Base-by-base conservation (phyloP, 2,329 filamentous ascomycete genomes). In the Furcasterigmium furcatum region DNA sequence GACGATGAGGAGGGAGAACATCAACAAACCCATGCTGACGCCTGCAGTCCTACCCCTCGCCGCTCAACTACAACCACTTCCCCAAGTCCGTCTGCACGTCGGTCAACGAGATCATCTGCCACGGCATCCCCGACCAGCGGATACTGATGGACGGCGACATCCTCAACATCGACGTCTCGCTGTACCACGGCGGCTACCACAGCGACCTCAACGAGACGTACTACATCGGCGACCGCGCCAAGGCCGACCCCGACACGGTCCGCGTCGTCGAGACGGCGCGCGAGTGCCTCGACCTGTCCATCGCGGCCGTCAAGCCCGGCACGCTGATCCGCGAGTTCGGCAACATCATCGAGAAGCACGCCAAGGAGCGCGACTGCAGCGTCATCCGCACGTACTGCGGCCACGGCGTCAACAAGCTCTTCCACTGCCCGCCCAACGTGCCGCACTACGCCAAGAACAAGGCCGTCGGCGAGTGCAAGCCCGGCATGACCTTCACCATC, bases 361-460 rank as follows among this genome's bases (percentile, higher is more conserved):
- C 94, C 56, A 97, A 96, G 74, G 76, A 76, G 53, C 80, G 81
- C 57, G 79, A 85, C 58, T 96, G 92, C 75, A 91, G 88, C 58
- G 91, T 96, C 22, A 91, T 99, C 64, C 87, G 91, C 66, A 92
- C 91, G 3, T 99, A 99, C 66, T 96, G 92, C 60, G 94, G 94
- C 20, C 94, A 99, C 63, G 94, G 92, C 52, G 88, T 97, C 70
- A 95, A 96, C 70, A 86, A 83, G 53, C 76, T 95, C 36, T 99
- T 99, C 77, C 94, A 99, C 69, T 88, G 85, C 64, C 83, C 91
- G 22, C 94, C 94, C 2, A 97, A 95, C 62, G 85, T 99, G 43
- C 94, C 94, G 5, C 94, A 99, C 67, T 99, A 99, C 61, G 92
- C 86, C 47, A 97, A 96, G 77, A 99, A 97, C 72, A 99, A 97